These are phyloP conservation scores for Wickerhamiella alocasiicola DNA, from an alignment of 805 yeast genomes.

Conservation along the genomic window DNA sequence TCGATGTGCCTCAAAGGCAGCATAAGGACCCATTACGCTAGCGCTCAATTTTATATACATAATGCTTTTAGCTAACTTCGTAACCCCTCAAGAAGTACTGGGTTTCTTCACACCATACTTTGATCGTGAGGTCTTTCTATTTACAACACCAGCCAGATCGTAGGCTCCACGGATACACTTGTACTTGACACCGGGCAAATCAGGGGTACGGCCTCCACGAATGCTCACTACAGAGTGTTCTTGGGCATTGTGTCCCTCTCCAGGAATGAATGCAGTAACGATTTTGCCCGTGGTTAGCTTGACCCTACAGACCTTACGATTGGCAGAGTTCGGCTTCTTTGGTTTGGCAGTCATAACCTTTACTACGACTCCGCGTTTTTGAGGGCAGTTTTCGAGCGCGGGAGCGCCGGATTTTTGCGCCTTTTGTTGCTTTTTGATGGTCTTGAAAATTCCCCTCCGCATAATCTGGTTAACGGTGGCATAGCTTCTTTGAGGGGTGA, in stretches of 20 bases:
- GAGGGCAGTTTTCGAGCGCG: constrained; percentile 71
- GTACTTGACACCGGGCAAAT: constrained; percentile 96
- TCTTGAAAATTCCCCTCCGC: constrained; percentile 26
- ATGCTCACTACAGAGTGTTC: constrained; percentile 94
- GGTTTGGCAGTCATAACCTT: constrained; percentile 94
- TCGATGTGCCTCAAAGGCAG: neutral
- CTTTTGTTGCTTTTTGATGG: constrained; percentile 23
- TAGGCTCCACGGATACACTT: constrained; percentile 85
- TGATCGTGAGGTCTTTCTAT: constrained; percentile 77
- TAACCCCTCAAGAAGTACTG: constrained; percentile 15
- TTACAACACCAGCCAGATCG: constrained; percentile 91
- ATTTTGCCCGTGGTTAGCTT: constrained; percentile 81
- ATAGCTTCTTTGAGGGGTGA: no score
- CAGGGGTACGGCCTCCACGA: constrained; percentile 98
- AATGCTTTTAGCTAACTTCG: neutral
- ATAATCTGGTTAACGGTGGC: constrained; percentile 27
- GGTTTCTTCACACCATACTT: constrained; percentile 79
- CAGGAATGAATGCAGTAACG: constrained; percentile 88
- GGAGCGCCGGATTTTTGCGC: constrained; percentile 51
- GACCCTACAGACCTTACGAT: constrained; percentile 93
- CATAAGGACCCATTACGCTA: neutral
- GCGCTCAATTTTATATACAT: neutral
- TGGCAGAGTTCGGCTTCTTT: constrained; percentile 96
- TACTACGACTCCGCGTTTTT: constrained; percentile 83
- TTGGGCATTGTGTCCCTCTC: constrained; percentile 96